Conservation (phyloP, 768 basidiomycete genomes). For the Tephrocybe rancida region DNA sequence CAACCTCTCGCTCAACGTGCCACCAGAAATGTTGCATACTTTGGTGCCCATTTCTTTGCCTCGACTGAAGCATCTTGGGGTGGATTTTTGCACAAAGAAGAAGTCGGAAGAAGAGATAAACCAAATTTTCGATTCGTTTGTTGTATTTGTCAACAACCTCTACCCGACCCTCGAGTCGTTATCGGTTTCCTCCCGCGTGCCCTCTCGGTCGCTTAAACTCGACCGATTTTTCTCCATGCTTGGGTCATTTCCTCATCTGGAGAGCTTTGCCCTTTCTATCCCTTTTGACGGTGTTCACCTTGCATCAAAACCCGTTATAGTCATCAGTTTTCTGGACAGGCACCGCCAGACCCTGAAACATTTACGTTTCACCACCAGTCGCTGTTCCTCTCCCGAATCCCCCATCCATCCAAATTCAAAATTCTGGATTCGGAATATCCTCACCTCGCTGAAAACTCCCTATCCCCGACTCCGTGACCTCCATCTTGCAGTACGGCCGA, state of each 20-base stretch:
- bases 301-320: slow-evolving; percentile 27
- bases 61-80: slow-evolving; percentile 34
- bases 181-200: slow-evolving; percentile 34
- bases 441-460: slow-evolving; percentile 27
- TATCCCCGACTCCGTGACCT: slow-evolving; percentile 34
- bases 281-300: slow-evolving; percentile 49
- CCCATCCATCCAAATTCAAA: slow-evolving; percentile 28
- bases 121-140: slow-evolving; percentile 38
- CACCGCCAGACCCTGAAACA: slow-evolving; percentile 37
- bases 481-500: slow-evolving; percentile 40
- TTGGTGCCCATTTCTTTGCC: slow-evolving; percentile 36
- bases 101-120: slow-evolving; percentile 31
- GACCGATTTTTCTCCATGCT: slow-evolving; percentile 37
- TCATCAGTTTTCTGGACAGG: slow-evolving; percentile 36
- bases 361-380: slow-evolving; percentile 36
- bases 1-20: slow-evolving; percentile 40
- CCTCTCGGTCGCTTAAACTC: slow-evolving; percentile 42
- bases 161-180: slow-evolving; percentile 38
- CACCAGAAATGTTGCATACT: slow-evolving; percentile 34
- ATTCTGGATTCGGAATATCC: slow-evolving; percentile 44
- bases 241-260: slow-evolving; percentile 40
- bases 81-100: slow-evolving; percentile 35
- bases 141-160: slow-evolving; percentile 48
- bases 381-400: slow-evolving; percentile 22
- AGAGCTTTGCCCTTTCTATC: slow-evolving; percentile 40